Base-by-base conservation (phyloP, 2,329 filamentous ascomycete species). In the Tympanopsis confertula region DNA sequence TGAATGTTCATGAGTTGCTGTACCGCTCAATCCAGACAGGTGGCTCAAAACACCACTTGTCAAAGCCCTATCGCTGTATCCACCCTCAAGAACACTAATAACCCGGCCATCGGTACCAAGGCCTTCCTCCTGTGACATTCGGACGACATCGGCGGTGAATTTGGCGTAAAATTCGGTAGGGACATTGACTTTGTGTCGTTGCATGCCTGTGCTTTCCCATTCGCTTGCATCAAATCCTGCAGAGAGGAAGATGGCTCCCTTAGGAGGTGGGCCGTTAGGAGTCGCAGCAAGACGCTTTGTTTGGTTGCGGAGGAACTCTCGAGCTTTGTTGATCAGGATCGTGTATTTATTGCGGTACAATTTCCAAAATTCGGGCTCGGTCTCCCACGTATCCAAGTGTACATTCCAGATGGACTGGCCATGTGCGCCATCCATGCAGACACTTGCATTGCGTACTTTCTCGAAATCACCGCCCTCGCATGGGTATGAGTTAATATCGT, bases 401-500 rank as follows among this genome's bases (percentile, higher is more conserved):
- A 85, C 72, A 47, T 86, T 86, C 78, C 80, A 85, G 41, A 85
- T 74, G 4, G 70, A 80, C 50, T 85, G 81, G 4, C 75, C 72
- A 50, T 85, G 81, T 0, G 79, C 77, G 47, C 80, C 78, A 42
- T 85, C 79, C 39, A 86, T 69, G 48, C 81, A 85, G 4, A 83
- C 57, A 59, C 79, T 84, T 1, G 81, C 81, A 42, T 78, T 81
- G 47, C 77, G 74, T 13, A 85, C 72, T 50, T 85, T 85, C 14
- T 78, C 76, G 35, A 73, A 66, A 35, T 84, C 80, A 2, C 81
- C 81, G 47, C 63, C 66, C 50, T 86, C 81, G 49, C 81, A 86
- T 1, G 81, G 81, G 51, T 82, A 86, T 1, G 79, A 84, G 52
- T 85, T 84, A 57, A 85, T 84, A 50, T 86, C 81, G 49, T 86